Evolutionary conservation across 2,329 filamentous ascomycete genomes (phyloP).

Genomic region (Trichoderma lentiforme): DNA sequence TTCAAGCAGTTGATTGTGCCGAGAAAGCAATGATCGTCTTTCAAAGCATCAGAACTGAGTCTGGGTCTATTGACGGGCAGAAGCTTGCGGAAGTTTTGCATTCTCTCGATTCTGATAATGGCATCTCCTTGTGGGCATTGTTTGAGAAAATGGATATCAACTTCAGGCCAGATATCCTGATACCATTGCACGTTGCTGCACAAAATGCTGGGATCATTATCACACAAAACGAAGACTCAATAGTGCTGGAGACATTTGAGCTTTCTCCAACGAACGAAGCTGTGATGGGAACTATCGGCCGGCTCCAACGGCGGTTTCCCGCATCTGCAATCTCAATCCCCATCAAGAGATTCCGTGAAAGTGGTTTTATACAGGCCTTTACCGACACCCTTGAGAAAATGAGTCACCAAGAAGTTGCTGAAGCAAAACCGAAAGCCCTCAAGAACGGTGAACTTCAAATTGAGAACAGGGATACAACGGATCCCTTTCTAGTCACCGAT

Average conservation of each 20-base stretch:
- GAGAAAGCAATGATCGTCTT: neutral
- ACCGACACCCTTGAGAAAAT: slow-evolving; percentile 25
- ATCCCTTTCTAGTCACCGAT: slow-evolving; percentile 52
- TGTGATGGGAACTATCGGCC: neutral
- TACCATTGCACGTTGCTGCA: neutral
- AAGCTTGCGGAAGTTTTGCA: neutral
- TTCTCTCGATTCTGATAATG: neutral
- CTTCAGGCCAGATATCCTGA: neutral
- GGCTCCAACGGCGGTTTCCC: neutral
- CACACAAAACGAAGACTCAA: neutral
- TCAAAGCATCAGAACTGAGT: neutral
- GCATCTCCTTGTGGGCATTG: neutral
- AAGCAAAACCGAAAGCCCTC: slow-evolving; percentile 9
- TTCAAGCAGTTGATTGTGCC: neutral
- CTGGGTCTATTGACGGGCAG: neutral
- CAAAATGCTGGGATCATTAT: neutral
- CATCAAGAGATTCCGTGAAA: neutral
- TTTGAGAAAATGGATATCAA: neutral
- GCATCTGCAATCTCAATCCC: neutral
- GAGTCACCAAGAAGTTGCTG: slow-evolving; percentile 26
- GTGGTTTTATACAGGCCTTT: neutral
- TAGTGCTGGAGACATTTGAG: neutral
- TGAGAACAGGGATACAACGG: slow-evolving; percentile 48
- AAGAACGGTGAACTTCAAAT: neutral
- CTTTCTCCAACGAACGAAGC: neutral